Evolutionary conservation across 331 rosid species (phyloP).

Genomic region (Pyrus hybrid): DNA sequence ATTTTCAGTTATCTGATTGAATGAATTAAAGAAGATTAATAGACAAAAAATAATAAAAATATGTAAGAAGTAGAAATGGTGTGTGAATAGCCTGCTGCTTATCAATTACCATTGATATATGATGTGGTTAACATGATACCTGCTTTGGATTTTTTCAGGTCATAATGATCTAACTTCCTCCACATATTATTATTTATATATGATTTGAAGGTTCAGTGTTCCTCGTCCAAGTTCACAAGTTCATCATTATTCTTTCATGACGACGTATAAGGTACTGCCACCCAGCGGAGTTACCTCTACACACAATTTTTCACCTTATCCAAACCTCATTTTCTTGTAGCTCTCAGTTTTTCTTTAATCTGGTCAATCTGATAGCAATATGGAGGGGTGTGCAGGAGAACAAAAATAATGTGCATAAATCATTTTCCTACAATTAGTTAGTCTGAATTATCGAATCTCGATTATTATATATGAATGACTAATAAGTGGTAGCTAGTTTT

Average conservation of each 20-base stretch:
- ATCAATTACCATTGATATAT: not conserved
- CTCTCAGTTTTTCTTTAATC: too few species aligned
- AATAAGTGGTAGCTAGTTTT: constrained; percentile 16
- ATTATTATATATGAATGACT: not conserved
- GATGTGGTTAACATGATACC: not conserved
- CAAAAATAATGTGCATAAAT: too few species aligned
- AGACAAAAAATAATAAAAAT: too few species aligned
- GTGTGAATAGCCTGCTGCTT: too few species aligned
- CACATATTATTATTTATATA: not conserved
- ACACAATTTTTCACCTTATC: too few species aligned
- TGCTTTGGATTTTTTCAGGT: not conserved
- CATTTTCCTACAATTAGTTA: too few species aligned
- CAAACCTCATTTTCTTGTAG: too few species aligned
- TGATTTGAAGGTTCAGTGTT: constrained; percentile 10
- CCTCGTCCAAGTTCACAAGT: not conserved
- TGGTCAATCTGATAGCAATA: too few species aligned
- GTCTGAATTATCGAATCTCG: not conserved
- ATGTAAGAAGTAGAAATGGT: too few species aligned
- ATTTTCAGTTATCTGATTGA: too few species aligned
- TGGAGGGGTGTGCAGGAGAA: too few species aligned
- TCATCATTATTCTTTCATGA: constrained; percentile 9
- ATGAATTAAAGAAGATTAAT: too few species aligned
- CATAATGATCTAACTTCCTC: not conserved
- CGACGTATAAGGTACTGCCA: constrained; percentile 31
- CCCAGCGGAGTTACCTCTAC: not conserved